These are phyloP conservation scores for Lactarius sanguifluus DNA, from an alignment of 768 basidiomycete species.

Conservation along the genomic window DNA sequence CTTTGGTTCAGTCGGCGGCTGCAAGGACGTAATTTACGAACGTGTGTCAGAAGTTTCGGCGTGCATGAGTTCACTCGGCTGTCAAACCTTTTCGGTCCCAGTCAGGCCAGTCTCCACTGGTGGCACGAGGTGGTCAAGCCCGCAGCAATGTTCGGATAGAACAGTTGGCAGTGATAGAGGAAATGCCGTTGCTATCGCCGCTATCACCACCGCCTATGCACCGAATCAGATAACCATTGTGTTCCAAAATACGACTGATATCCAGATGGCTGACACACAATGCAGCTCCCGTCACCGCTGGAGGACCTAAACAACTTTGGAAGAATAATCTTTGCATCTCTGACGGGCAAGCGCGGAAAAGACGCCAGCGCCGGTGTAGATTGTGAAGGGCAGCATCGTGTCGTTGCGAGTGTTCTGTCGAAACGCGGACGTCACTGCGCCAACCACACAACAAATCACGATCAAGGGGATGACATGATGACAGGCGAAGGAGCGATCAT, in stretches of 20 bases:
- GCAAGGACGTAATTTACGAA: conserved; percentile 5
- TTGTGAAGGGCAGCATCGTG: not conserved
- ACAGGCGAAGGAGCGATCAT: not conserved
- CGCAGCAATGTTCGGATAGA: not conserved
- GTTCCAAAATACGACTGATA: not conserved
- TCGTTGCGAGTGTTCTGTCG: not conserved
- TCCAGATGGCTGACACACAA: not conserved
- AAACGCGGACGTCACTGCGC: conserved; percentile 2
- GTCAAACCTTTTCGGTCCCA: not conserved
- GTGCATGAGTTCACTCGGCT: not conserved
- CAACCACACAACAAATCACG: conserved; percentile 5
- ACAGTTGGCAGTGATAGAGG: not conserved
- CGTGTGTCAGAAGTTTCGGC: conserved; percentile 6
- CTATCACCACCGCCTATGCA: not conserved
- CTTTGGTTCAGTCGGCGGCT: not conserved
- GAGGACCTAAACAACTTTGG: too few relatives aligned
- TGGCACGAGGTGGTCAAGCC: not conserved
- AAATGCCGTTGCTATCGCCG: not conserved
- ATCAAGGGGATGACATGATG: not conserved
- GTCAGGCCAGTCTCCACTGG: not conserved
- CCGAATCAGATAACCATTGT: not conserved
- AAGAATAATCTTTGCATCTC: not conserved
- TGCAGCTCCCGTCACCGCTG: not conserved
- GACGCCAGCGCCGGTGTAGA: not conserved
- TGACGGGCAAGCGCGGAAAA: not conserved